Percentiles rank a stretch among this genome's conserved stretches.
Conservation (phyloP, 352 stramenopile species). For the Globisporangium heterothallicum region DNA sequence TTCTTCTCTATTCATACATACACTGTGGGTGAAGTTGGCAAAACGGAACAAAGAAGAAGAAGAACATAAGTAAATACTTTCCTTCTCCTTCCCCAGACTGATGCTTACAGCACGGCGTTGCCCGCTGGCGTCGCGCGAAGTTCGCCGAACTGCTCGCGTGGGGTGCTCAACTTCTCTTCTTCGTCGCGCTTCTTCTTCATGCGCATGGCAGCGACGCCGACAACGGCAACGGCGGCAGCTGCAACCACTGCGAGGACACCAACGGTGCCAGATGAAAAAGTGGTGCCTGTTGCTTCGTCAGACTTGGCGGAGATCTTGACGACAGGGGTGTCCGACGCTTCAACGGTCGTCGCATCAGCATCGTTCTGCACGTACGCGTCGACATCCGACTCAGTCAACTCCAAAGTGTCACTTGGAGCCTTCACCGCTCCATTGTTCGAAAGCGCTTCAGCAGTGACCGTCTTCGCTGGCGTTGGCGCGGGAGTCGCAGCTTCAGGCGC, state of each 20-base stretch:
- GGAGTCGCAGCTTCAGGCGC: not conserved
- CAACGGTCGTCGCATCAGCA: not conserved
- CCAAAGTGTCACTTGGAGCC: not conserved
- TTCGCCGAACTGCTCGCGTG: conserved; percentile 7
- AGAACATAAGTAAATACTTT: too few relatives aligned
- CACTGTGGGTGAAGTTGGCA: not conserved
- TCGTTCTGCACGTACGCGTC: not conserved
- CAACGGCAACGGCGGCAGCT: not conserved
- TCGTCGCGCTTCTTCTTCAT: conserved; percentile 11
- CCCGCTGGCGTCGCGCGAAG: conserved; percentile 5
- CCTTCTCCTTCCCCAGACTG: too few relatives aligned
- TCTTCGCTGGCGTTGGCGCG: not conserved
- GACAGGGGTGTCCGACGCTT: not conserved
- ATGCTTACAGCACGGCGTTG: conserved; percentile 4
- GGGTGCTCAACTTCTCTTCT: conserved; percentile 6
- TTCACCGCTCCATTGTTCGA: conserved; percentile 4
- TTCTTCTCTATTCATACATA: not conserved
- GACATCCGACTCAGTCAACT: not conserved
- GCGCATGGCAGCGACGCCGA: conserved; percentile 1
- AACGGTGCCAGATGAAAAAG: not conserved
- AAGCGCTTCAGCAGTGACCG: not conserved
- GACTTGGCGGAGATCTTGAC: conserved; percentile 2
- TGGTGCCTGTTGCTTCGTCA: not conserved
- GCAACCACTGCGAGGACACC: not conserved
- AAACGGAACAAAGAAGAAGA: not conserved